Base-by-base conservation (phyloP, 495 filamentous ascomycete species). In the Penicillium mononematosum region DNA sequence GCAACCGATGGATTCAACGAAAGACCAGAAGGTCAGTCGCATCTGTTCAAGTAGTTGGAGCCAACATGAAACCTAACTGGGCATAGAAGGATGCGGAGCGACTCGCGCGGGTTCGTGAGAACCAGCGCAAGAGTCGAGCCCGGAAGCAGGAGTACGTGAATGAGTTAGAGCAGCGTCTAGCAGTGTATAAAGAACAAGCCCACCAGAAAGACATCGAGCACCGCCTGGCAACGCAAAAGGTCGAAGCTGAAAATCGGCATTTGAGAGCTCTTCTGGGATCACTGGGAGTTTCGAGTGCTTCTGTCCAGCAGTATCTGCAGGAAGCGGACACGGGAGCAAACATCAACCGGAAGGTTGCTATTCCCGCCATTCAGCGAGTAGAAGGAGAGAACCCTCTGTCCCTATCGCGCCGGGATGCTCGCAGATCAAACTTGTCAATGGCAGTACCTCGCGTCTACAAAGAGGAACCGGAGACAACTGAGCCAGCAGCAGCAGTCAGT, bases 61-160 rank as follows among this genome's bases (percentile, higher is more conserved):
- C 14, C 12, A 27, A 17, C n/a, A 24, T 32, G 31, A 36, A 47
- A 22, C 45, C 60, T 69, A 51, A 70, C 60, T 51, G 3, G n/a
- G n/a, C 6, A n/a, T 29, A 9, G 14, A 43, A 77, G 71, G 60
- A 70, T 50, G 29, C 59, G 22, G 69, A 74, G n/a, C 69, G 69
- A 58, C 68, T 74, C 16, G 73, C 74, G 10, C 72, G 75, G n/a
- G 65, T 78, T 45, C 81, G 90, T n/a, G 88, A 92, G 46, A 94
- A 94, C 67, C 90, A 94, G 64, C 83, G 90, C 43, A 87, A 85
- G 38, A 91, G 87, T 45, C 85, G 90, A 24, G 88, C 89, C 12
- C 78, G 86, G 22, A 83, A 83, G 56, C 91, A 89, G 72, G 86
- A 91, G 65, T 89, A 95, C 66, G 70, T 90, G 19, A 73, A 82